Conservation (phyloP, 345 rosid genomes). For the Linum tenue region DNA sequence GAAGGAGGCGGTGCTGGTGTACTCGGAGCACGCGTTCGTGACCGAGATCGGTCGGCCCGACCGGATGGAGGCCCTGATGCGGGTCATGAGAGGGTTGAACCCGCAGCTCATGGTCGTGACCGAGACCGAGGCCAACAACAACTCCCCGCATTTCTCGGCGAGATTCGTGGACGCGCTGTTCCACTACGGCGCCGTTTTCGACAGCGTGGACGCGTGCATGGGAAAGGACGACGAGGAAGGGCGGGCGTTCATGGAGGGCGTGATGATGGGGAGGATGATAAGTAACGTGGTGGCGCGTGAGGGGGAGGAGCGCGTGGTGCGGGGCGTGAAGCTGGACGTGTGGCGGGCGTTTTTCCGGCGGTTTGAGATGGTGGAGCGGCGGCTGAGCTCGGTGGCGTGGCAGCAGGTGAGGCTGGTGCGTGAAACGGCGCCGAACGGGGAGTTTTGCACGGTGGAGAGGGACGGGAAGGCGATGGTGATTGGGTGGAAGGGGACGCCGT, state of each 20-base stretch:
- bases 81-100: not conserved
- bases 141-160: not conserved
- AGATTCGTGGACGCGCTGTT: not conserved
- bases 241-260: not conserved
- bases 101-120: not conserved
- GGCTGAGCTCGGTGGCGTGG: not conserved
- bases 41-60: not conserved
- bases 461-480: not conserved
- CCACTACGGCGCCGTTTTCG: not conserved
- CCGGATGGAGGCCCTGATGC: not conserved
- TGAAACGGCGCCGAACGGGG: not conserved
- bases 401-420: not conserved
- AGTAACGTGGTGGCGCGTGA: not conserved
- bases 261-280: not conserved
- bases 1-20: not conserved
- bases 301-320: not conserved
- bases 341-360: not conserved
- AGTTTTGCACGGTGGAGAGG: not conserved
- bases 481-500: conserved; percentile 4
- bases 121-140: not conserved
- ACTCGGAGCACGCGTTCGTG: not conserved
- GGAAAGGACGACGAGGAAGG: not conserved
- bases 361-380: not conserved
- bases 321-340: not conserved
- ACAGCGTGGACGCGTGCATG: not conserved